phyloP scores from a whole-genome alignment of 1,284 basidiomycete genomes.

The Peniophora sp. region DNA sequence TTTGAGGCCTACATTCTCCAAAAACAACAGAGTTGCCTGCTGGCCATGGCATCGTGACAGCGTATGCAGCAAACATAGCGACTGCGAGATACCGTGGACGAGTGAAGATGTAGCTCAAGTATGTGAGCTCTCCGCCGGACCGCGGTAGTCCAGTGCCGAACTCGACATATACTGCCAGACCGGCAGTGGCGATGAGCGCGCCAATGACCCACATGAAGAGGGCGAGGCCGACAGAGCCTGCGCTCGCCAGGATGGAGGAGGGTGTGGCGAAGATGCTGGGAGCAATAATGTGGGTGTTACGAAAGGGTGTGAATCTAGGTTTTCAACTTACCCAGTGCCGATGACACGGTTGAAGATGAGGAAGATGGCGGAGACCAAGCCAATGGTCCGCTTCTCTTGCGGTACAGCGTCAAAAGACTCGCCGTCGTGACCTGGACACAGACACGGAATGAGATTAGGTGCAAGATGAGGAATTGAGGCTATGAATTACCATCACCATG shows the following conservation, averaged over 20 bases:
- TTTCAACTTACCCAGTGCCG: conserved; percentile 53
- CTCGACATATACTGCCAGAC: conserved; percentile 50
- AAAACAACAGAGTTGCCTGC: conserved; percentile 54
- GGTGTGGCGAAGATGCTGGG: conserved; percentile 59
- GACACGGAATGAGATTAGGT: no score
- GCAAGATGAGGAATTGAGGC: no score
- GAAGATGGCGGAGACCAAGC: conserved; percentile 52
- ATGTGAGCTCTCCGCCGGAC: conserved; percentile 51
- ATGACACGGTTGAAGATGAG: conserved; percentile 73
- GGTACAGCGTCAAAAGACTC: conserved; percentile 18
- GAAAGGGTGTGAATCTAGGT: conserved; percentile 9
- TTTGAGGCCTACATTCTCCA: conserved; percentile 46
- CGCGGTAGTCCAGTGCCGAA: conserved; percentile 46
- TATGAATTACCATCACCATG: no score
- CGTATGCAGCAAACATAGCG: conserved; percentile 45
- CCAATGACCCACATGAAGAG: conserved; percentile 52
- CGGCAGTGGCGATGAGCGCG: conserved; percentile 41
- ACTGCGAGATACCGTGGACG: conserved; percentile 39
- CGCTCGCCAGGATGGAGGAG: conserved; percentile 42
- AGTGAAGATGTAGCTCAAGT: conserved; percentile 41
- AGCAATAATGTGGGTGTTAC: conserved; percentile 50
- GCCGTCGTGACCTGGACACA: conserved; percentile 4
- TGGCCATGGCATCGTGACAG: conserved; percentile 51
- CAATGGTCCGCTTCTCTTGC: conserved; percentile 20
- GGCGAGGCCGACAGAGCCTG: conserved; percentile 44